A percentile compares a stretch with the other conserved stretches of the same genome.
phyloP scores from a whole-genome alignment of 2,329 filamentous ascomycete genomes.

The Aspergillus jensenii region DNA sequence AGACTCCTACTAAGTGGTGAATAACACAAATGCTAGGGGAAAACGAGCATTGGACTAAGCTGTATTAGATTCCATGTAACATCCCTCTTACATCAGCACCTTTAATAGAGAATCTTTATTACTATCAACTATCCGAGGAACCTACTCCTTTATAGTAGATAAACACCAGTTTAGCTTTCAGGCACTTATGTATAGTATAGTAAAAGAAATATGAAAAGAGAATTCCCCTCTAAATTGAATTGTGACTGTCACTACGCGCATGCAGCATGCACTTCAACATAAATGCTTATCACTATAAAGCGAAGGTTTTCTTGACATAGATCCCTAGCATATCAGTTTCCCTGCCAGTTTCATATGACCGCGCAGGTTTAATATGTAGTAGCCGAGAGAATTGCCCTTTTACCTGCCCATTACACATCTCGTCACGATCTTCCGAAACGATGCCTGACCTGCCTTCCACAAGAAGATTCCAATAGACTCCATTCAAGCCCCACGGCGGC shows the following conservation, averaged over 20 bases:
- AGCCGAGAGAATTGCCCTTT: constrained; percentile 24
- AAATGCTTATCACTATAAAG: too few species aligned
- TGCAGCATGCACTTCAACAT: too few species aligned
- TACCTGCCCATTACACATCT: constrained; percentile 11
- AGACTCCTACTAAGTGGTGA: neutral
- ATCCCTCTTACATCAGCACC: neutral
- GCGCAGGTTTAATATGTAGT: constrained; percentile 31
- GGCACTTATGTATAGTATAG: too few species aligned
- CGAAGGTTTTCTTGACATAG: constrained; percentile 13
- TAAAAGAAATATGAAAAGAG: too few species aligned
- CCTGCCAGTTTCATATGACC: constrained; percentile 32
- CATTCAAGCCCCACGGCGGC: constrained; percentile 41
- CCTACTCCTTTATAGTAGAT: neutral
- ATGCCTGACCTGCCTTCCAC: constrained; percentile 28
- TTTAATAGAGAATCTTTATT: neutral
- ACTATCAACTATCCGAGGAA: neutral
- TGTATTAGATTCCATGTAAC: neutral
- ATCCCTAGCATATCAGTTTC: constrained; percentile 38
- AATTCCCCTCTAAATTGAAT: too few species aligned
- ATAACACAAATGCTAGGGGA: too few species aligned
- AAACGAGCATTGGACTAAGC: too few species aligned
- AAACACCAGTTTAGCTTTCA: too few species aligned
- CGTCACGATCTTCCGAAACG: constrained; percentile 1
- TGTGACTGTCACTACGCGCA: too few species aligned
- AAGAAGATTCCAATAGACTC: constrained; percentile 37